phyloP scores from a whole-genome alignment of 2,329 filamentous ascomycete genomes.

The Stemphylium beticola region DNA sequence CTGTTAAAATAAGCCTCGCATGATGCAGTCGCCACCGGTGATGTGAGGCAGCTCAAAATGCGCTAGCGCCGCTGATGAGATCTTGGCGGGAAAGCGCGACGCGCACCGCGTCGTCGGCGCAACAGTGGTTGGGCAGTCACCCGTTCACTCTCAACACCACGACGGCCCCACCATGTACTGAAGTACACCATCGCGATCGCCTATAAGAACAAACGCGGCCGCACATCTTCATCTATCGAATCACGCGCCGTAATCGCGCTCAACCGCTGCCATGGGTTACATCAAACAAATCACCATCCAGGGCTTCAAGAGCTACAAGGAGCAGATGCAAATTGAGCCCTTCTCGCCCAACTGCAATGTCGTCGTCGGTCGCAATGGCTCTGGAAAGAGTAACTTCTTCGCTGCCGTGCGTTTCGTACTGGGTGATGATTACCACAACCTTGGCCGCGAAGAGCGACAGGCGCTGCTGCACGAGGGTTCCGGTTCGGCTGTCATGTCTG shows the following conservation, averaged over 20 bases:
- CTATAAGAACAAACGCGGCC: slow-evolving; percentile 3
- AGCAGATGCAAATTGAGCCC: slow-evolving; percentile 97
- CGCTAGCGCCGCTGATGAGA: background rate
- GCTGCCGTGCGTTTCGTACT: slow-evolving; percentile 98
- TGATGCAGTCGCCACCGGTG: background rate
- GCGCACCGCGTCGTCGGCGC: slow-evolving; percentile 31
- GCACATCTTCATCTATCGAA: background rate
- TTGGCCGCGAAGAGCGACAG: slow-evolving; percentile 94
- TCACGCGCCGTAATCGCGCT: slow-evolving; percentile 6
- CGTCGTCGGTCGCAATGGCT: slow-evolving; percentile 98
- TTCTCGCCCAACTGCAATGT: slow-evolving; percentile 98
- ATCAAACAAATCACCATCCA: slow-evolving; percentile 99
- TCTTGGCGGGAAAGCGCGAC: slow-evolving; percentile 32
- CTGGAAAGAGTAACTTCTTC: slow-evolving; percentile 99
- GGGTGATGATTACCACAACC: slow-evolving; percentile 94
- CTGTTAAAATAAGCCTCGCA: too few relatives aligned
- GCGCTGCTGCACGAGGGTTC: slow-evolving; percentile 97
- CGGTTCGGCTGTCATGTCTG: slow-evolving; percentile 96
- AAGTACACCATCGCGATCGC: slow-evolving; percentile 20
- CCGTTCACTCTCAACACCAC: slow-evolving; percentile 12
- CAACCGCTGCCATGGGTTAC: slow-evolving; percentile 58
- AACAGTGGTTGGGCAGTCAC: slow-evolving; percentile 13
- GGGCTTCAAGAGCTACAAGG: slow-evolving; percentile 99
- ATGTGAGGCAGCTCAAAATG: background rate
- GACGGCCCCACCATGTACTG: slow-evolving; percentile 27